These are phyloP conservation scores for Tricladium varicosporioides DNA, from an alignment of 2,329 filamentous ascomycete species.

Conservation along the genomic window DNA sequence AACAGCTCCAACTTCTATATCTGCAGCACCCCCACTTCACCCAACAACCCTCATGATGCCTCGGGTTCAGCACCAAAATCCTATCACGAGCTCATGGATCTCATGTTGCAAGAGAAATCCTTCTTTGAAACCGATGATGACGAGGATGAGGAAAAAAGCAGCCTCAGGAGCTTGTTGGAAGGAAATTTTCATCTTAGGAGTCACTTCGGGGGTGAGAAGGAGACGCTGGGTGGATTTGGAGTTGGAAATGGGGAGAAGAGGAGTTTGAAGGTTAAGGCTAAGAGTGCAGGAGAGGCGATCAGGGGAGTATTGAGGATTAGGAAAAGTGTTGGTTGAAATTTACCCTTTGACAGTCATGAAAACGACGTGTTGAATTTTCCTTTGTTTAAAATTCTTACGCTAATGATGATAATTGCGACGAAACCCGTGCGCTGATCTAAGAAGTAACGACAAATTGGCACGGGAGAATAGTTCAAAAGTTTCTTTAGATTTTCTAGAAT, in stretches of 20 bases:
- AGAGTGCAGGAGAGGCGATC: background rate
- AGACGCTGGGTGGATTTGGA: background rate
- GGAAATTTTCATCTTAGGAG: background rate
- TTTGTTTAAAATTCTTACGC: no score
- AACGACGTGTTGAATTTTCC: no score
- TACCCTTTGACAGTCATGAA: no score
- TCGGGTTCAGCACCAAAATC: background rate
- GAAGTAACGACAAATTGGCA: no score
- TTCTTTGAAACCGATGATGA: background rate
- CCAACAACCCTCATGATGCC: background rate
- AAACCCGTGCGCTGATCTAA: no score
- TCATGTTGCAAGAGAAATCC: background rate
- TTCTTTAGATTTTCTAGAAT: no score
- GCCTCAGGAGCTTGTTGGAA: background rate
- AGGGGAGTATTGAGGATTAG: no score
- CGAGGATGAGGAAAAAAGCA: background rate
- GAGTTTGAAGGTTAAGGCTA: background rate
- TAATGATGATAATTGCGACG: no score
- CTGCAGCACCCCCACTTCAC: background rate
- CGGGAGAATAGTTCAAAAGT: no score
- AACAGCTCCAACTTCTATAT: background rate
- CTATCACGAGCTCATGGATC: background rate
- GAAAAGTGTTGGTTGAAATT: no score
- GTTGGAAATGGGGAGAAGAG: background rate
- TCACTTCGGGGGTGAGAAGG: background rate